Conservation (phyloP, 805 yeast species). For the Metschnikowia gruessii region DNA sequence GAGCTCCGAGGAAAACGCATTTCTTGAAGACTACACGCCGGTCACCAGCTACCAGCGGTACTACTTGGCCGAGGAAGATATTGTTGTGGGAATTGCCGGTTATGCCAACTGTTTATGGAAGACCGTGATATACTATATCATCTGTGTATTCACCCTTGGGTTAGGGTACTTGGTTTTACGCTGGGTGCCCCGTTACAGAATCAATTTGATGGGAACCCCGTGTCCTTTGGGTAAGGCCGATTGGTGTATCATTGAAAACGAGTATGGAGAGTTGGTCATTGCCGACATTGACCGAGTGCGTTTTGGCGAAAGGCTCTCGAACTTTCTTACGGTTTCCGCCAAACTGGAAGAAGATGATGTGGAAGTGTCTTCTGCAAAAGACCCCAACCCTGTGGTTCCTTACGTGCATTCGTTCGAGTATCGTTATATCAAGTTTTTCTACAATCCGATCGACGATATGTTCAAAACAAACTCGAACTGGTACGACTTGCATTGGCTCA, state of each 20-base stretch:
- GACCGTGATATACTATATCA: conserved; percentile 44
- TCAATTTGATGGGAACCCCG: conserved; percentile 61
- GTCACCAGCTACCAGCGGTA: conserved; percentile 65
- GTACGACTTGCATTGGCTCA: conserved; percentile 79
- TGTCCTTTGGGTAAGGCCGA: conserved; percentile 79
- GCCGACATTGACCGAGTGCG: conserved; percentile 54
- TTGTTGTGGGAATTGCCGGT: conserved; percentile 93
- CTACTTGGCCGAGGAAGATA: conserved; percentile 92
- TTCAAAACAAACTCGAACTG: conserved; percentile 82
- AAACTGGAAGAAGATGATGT: conserved; percentile 24
- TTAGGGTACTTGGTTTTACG: conserved; percentile 66
- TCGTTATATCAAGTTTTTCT: conserved; percentile 77
- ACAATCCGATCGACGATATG: conserved; percentile 83
- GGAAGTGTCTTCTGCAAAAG: conserved; percentile 27
- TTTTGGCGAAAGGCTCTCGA: conserved; percentile 70
- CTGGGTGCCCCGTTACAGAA: conserved; percentile 82
- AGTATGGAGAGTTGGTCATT: conserved; percentile 78
- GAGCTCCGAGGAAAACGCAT: conserved; percentile 11
- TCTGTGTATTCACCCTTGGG: conserved; percentile 66
- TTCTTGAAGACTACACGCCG: conserved; percentile 26
- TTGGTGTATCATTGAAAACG: conserved; percentile 93
- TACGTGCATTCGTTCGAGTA: conserved; percentile 69
- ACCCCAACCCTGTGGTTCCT: conserved; percentile 63
- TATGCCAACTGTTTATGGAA: conserved; percentile 55
- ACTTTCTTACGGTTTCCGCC: conserved; percentile 47